Conservation (phyloP, 257 asterid species). For the Solanum etuberosum region DNA sequence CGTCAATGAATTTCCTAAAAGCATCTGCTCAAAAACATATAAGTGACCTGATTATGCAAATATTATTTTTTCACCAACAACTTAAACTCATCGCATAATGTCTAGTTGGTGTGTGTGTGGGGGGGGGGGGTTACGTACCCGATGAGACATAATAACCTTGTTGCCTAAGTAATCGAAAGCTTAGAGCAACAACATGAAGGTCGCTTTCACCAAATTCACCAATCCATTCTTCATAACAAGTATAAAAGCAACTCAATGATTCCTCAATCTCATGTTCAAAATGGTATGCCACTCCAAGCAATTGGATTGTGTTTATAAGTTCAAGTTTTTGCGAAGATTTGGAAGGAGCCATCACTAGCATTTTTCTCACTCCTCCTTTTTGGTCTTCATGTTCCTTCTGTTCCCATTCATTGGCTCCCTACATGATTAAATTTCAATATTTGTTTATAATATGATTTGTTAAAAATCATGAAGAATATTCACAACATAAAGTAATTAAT, state of each 20-base stretch:
- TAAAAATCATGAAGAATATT: background rate
- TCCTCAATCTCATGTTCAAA: constrained; percentile 4
- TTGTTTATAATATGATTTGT: background rate
- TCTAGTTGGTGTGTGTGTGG: background rate
- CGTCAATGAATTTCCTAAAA: constrained; percentile 12
- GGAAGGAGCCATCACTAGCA: background rate
- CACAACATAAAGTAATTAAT: background rate
- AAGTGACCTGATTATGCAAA: background rate
- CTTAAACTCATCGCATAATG: background rate
- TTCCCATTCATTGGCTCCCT: background rate
- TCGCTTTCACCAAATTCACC: background rate
- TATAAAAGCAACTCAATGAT: background rate
- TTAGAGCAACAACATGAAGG: constrained; percentile 4
- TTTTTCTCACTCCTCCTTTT: background rate
- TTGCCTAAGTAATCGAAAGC: constrained; percentile 12
- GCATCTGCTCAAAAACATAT: background rate
- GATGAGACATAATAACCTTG: constrained; percentile 1
- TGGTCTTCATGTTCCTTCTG: background rate
- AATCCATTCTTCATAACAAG: background rate
- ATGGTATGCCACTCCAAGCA: constrained; percentile 14
- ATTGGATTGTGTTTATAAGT: background rate
- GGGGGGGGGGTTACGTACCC: background rate
- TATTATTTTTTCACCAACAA: background rate
- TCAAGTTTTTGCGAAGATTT: background rate
- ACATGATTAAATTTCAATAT: background rate